Base-by-base conservation (phyloP, 208 protist species). In the Polymyxa betae region DNA sequence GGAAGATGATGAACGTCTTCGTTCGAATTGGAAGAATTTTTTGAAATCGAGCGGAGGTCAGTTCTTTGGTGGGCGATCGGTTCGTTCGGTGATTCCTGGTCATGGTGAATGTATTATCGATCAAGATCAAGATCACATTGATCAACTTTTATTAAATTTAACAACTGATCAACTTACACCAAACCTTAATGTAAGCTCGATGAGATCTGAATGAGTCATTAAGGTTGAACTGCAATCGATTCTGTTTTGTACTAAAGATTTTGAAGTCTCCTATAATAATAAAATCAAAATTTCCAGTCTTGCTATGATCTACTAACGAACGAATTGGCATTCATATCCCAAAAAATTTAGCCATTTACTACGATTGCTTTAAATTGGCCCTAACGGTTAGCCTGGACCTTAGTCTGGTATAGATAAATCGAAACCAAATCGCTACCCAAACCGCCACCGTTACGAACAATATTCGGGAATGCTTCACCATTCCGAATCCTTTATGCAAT, bases 381-480 rank as follows among this genome's bases (percentile, higher is more conserved):
- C n/a, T n/a, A n/a, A n/a, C n/a, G n/a, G n/a, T n/a, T n/a, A n/a
- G n/a, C n/a, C n/a, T n/a, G n/a, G n/a, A n/a, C n/a, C n/a, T n/a
- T n/a, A n/a, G n/a, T n/a, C n/a, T n/a, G n/a, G n/a, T n/a, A n/a
- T 82, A 82, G 16, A 82, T 35, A n/a, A 82, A 82, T 82, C 40
- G 5, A n/a, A n/a, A 5, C 72, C 72, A 82, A n/a, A 82, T 82
- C n/a, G 35, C 72, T 38, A n/a, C 72, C 72, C 72, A 82, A n/a
- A 82, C 72, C 16, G 72, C 72, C 35, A 20, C n/a, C 10, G 72
- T 82, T 12, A 82, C 72, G 72, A 82, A 82, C 16, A 20, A 5
- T n/a, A 82, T 35, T n/a, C 72, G 5, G n/a, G n/a, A 82, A n/a
- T 35, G 40, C 35, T n/a, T 82, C 5, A 35, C n/a, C n/a, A 20